Evolutionary conservation across 2,329 filamentous ascomycete genomes (phyloP).

Genomic region (Dryadomyces sulphureus): DNA sequence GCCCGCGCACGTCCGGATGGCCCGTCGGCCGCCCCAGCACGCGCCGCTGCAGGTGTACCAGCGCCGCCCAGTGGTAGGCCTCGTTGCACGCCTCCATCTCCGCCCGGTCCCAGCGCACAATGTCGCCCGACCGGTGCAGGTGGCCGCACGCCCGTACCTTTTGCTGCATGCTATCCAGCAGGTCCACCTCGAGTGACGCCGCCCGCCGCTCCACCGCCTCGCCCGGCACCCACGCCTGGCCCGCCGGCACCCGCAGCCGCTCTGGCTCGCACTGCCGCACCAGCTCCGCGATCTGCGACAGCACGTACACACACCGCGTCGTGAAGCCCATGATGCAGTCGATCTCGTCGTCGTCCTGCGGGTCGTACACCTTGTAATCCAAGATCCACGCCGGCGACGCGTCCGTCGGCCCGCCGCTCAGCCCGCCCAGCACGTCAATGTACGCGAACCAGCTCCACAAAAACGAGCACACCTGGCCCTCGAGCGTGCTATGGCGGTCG

Average conservation of each 20-base stretch:
- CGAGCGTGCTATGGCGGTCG: slow-evolving; percentile 29
- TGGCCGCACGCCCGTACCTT: slow-evolving; percentile 28
- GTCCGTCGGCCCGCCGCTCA: slow-evolving; percentile 42
- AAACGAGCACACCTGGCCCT: slow-evolving; percentile 53
- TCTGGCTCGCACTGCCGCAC: slow-evolving; percentile 47
- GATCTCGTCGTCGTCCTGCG: slow-evolving; percentile 48
- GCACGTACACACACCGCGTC: slow-evolving; percentile 51
- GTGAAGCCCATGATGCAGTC: slow-evolving; percentile 75
- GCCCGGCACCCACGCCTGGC: slow-evolving; percentile 37
- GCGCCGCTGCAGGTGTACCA: slow-evolving; percentile 62
- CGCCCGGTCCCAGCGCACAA: slow-evolving; percentile 40
- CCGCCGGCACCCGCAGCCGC: slow-evolving; percentile 4
- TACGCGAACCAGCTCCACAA: slow-evolving; percentile 74
- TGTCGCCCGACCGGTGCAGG: slow-evolving; percentile 31
- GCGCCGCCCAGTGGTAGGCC: slow-evolving; percentile 65
- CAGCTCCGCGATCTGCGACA: slow-evolving; percentile 58
- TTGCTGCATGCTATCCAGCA: slow-evolving; percentile 39
- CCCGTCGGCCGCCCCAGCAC: slow-evolving; percentile 46
- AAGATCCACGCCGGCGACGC: slow-evolving; percentile 36
- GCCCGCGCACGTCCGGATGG: slow-evolving; percentile 46
- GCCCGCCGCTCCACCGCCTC: slow-evolving; percentile 40
- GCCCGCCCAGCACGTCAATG: slow-evolving; percentile 61
- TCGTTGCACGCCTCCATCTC: slow-evolving; percentile 61
- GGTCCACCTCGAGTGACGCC: slow-evolving; percentile 41
- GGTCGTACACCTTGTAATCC: slow-evolving; percentile 33